Percentiles rank a stretch among this genome's conserved stretches.
These are phyloP conservation scores for Toxicodendron radicans DNA, from an alignment of 345 rosid species.

Conservation along the genomic window DNA sequence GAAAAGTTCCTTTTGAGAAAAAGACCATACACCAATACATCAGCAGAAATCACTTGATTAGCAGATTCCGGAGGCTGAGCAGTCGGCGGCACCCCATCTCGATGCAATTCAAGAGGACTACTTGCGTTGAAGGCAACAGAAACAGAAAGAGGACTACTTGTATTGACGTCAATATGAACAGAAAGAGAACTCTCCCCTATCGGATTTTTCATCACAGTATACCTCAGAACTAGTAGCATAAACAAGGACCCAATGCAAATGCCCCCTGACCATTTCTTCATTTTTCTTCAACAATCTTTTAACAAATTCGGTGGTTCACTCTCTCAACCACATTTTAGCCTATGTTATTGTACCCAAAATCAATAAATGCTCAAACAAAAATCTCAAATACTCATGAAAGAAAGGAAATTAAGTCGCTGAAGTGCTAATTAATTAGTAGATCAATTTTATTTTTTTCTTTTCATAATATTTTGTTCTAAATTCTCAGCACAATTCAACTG, in stretches of 20 bases:
- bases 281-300: constrained; percentile 18
- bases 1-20: constrained; percentile 35
- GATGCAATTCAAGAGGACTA: constrained; percentile 36
- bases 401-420: background rate
- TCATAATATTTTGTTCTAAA: background rate
- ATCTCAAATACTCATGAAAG: background rate
- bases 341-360: background rate
- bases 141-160: constrained; percentile 18
- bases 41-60: constrained; percentile 31
- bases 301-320: background rate
- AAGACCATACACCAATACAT: constrained; percentile 28
- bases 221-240: constrained; percentile 38
- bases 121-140: constrained; percentile 25
- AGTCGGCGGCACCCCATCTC: constrained; percentile 25
- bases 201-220: constrained; percentile 31
- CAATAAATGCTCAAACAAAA: background rate
- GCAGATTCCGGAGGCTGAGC: constrained; percentile 28
- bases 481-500: background rate
- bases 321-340: background rate
- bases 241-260: constrained; percentile 18
- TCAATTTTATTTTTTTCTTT: background rate
- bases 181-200: constrained; percentile 21
- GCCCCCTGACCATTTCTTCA: constrained; percentile 45
- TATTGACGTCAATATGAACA: constrained; percentile 22
- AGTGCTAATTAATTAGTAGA: background rate